Percentiles rank a stretch among this genome's conserved stretches.
Evolutionary conservation across 768 basidiomycete species (phyloP).

Genomic region (Ramaria rubella): DNA sequence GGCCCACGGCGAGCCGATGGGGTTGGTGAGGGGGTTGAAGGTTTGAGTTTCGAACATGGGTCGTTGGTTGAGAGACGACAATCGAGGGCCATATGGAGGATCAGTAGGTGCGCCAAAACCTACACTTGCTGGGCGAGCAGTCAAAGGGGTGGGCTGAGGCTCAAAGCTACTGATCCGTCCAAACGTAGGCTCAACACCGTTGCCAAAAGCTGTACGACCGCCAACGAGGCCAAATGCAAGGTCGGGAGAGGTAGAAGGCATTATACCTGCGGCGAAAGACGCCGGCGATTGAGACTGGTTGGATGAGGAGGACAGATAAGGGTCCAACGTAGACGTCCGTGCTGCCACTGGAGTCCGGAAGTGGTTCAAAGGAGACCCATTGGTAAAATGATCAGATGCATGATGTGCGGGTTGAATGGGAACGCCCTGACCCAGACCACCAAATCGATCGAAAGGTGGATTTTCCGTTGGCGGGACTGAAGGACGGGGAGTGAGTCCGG

Average conservation of each 20-base stretch:
- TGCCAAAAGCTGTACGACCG: constrained; percentile 36
- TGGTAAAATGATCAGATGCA: neutral
- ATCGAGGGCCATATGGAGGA: neutral
- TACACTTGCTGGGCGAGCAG: neutral
- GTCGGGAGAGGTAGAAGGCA: constrained; percentile 48
- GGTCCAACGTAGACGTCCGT: neutral
- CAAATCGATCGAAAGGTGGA: constrained; percentile 2
- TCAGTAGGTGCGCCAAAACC: neutral
- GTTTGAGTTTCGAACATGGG: neutral
- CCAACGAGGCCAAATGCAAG: constrained; percentile 40
- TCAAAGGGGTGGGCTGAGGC: neutral
- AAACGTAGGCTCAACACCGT: constrained; percentile 33
- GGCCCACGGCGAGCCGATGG: neutral
- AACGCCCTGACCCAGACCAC: neutral
- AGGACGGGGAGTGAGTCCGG: constrained; percentile 16
- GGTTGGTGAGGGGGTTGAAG: neutral
- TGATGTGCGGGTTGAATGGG: neutral
- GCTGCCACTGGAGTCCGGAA: neutral
- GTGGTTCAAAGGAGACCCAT: neutral
- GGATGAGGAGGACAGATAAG: constrained; percentile 25
- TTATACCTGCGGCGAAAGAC: constrained; percentile 55
- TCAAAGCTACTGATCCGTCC: constrained; percentile 22
- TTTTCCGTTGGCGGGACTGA: constrained; percentile 36
- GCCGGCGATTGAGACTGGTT: constrained; percentile 63
- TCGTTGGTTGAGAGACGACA: neutral